Evolutionary conservation across 805 yeast genomes (phyloP), one percentile per base, ranked within the genome.

Genomic region (Yamadazyma sp.): DNA sequence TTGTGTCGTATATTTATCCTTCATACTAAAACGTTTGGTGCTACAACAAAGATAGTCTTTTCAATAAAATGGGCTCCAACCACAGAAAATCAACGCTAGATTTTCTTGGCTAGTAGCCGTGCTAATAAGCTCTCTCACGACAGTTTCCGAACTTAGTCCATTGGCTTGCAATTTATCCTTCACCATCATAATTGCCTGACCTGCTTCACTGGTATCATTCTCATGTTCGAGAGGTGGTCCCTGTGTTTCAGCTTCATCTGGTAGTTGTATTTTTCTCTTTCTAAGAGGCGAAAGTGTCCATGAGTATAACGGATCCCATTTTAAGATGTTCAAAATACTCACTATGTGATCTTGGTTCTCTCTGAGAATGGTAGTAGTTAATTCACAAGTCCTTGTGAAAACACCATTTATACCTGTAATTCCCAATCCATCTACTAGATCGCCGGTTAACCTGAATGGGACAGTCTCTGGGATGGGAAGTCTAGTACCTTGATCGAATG

Each of bases 281-380:
- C 83, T 59, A 12, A 87, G 59, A 1, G 95, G 95, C 0, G 96
- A 85, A 32, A 89, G 67, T 0, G 85, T 78, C 98, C 99, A 93
- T 1, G 87, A 75, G 53, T 91, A 90, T 38, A 93, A 70, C 0
- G 99, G 97, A 68, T 93, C 99, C 74, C 93, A 88, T 49, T 82
- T 71, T 45, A 93, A 62, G 4, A 91, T 95, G 50, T 90, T 91
- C 38, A 93, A 62, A 21, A 93, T 85, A 20, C 93, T 82, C 57
- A 82, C 60, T 19, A 95, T 86, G 47, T 80, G 81, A 19, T 80
- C 85, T 23, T 68, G 67, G 50, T 88, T 82, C 1, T 60, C 60
- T 38, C 95, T 64, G 30, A 93, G 60, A 2, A 84, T 86, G 15
- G 75, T 59, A 41, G 85, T 75, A 0, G 86, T 84, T 41, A 78